Conservation (phyloP, 2,329 filamentous ascomycete species). For the Akanthomyces lecanii region DNA sequence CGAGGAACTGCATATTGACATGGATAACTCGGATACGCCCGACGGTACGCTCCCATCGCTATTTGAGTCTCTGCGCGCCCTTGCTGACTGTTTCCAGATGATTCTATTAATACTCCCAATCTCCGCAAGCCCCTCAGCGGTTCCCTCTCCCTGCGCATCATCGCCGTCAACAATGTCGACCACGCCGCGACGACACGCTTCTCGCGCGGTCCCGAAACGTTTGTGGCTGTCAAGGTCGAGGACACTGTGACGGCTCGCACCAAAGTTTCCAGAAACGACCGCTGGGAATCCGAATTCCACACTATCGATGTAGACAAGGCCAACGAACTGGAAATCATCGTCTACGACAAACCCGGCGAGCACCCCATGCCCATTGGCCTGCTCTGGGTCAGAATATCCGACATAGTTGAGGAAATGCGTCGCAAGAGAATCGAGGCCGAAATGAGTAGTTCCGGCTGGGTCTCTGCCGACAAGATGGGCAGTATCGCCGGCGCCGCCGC, state of each 20-base stretch:
- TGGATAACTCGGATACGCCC: slow-evolving; percentile 70
- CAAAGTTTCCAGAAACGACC: slow-evolving; percentile 76
- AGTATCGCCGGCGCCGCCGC: slow-evolving; percentile 42
- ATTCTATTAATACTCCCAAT: slow-evolving; percentile 93
- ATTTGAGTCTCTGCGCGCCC: slow-evolving; percentile 22
- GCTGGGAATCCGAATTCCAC: slow-evolving; percentile 88
- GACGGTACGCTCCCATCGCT: slow-evolving; percentile 60
- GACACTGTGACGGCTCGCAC: slow-evolving; percentile 88
- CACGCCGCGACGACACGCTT: slow-evolving; percentile 83
- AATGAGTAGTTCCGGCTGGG: slow-evolving; percentile 92
- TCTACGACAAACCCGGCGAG: slow-evolving; percentile 92
- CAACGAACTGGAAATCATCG: slow-evolving; percentile 95
- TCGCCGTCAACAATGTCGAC: slow-evolving; percentile 90
- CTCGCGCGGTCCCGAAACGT: slow-evolving; percentile 87
- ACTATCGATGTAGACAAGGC: slow-evolving; percentile 95
- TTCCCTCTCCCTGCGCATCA: slow-evolving; percentile 78
- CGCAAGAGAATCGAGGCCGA: slow-evolving; percentile 96
- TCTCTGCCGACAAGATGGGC: slow-evolving; percentile 93
- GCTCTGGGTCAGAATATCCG: slow-evolving; percentile 93
- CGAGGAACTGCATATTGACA: slow-evolving; percentile 92
- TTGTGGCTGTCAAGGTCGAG: slow-evolving; percentile 94
- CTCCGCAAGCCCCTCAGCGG: slow-evolving; percentile 94
- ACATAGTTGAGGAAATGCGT: slow-evolving; percentile 96
- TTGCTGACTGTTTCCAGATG: slow-evolving; percentile 56
- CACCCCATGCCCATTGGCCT: slow-evolving; percentile 89